Evolutionary conservation across 495 filamentous ascomycete genomes (phyloP).

Genomic region (Penicillium goetzii): DNA sequence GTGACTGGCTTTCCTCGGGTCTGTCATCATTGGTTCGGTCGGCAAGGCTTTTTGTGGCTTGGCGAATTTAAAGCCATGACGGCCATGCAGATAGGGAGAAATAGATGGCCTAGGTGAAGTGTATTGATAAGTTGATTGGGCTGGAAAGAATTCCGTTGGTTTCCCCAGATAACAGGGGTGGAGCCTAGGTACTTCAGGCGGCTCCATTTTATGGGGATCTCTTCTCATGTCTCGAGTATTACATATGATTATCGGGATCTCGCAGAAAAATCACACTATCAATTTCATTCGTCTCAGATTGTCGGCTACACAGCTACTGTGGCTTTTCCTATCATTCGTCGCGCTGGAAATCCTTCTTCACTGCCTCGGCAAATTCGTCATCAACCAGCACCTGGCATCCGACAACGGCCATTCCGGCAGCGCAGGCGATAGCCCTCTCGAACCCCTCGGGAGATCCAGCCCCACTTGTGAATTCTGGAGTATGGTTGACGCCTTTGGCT

Average conservation of each 20-base stretch:
- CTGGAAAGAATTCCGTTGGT: background rate
- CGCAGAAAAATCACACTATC: background rate
- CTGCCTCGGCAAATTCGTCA: slow-evolving; percentile 37
- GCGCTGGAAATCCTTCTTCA: slow-evolving; percentile 35
- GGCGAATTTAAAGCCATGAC: slow-evolving; percentile 13
- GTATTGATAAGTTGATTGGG: background rate
- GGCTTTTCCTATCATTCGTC: slow-evolving; percentile 15
- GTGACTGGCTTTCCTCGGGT: background rate
- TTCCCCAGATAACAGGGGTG: background rate
- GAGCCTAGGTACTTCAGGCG: background rate
- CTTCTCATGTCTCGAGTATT: background rate
- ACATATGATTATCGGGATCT: background rate
- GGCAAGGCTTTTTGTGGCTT: slow-evolving; percentile 29
- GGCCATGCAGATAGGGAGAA: background rate
- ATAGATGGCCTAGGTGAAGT: background rate
- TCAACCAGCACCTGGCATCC: slow-evolving; percentile 55
- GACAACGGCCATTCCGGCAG: slow-evolving; percentile 60
- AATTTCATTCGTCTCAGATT: background rate
- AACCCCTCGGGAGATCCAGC: slow-evolving; percentile 56
- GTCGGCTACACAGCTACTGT: slow-evolving; percentile 1
- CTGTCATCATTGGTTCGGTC: slow-evolving; percentile 27
- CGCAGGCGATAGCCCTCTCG: slow-evolving; percentile 51
- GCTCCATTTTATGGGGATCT: background rate
- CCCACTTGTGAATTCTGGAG: slow-evolving; percentile 55
- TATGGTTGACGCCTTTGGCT: slow-evolving; percentile 58